These are phyloP conservation scores for Nigrograna mackinnonii DNA, from an alignment of 2,329 filamentous ascomycete genomes.

Conservation along the genomic window DNA sequence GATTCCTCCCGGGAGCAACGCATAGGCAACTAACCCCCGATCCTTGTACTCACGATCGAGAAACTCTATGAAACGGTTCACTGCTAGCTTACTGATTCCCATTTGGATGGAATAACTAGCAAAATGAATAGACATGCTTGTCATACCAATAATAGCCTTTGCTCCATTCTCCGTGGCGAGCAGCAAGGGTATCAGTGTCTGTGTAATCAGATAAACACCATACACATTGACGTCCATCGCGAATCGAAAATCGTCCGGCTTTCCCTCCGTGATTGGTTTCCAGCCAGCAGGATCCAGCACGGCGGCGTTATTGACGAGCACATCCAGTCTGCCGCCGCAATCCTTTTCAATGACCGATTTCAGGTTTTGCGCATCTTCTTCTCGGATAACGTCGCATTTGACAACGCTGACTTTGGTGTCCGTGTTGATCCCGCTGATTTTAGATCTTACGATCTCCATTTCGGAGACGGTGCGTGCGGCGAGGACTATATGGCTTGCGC, in stretches of 20 bases:
- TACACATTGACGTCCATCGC: constrained; percentile 13
- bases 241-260: constrained; percentile 3
- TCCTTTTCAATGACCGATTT: neutral
- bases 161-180: constrained; percentile 12
- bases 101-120: constrained; percentile 38
- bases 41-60: neutral
- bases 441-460: neutral
- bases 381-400: neutral
- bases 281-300: too few relatives aligned
- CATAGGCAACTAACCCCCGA: neutral
- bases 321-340: constrained; percentile 34
- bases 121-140: constrained; percentile 7
- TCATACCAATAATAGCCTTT: constrained; percentile 11
- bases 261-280: neutral
- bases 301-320: constrained; percentile 53
- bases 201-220: constrained; percentile 12
- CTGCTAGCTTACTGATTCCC: constrained; percentile 36
- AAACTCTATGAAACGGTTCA: constrained; percentile 14
- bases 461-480: neutral
- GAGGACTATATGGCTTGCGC: neutral
- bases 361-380: neutral
- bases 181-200: constrained; percentile 13
- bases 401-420: neutral
- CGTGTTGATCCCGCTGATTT: neutral
- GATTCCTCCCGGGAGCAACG: constrained; percentile 44